A percentile compares a stretch with the other conserved stretches of the same genome.
phyloP scores from a whole-genome alignment of 148 eudicot genomes.

The Limonium bicolor region DNA sequence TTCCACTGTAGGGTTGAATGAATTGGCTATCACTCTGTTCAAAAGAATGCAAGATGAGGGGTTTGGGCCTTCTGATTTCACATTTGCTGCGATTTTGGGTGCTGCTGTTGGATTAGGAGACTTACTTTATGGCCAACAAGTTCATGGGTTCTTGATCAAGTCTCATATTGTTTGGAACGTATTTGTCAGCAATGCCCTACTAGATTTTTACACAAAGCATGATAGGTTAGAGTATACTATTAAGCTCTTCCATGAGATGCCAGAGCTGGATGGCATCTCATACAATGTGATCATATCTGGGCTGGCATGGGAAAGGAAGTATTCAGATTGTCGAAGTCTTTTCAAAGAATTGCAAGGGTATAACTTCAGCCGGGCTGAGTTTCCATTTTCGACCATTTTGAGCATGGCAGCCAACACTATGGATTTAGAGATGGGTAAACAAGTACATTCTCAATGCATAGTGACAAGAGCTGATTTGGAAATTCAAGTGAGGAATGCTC shows the following conservation, averaged over 20 bases:
- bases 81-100: conserved; percentile 60
- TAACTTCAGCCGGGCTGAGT: conserved; percentile 29
- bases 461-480: conserved; percentile 32
- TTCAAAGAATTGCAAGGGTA: conserved; percentile 28
- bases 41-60: conserved; percentile 39
- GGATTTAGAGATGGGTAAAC: conserved; percentile 41
- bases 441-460: conserved; percentile 57
- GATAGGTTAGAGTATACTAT: conserved; percentile 18
- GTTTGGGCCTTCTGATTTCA: conserved; percentile 56
- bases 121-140: conserved; percentile 34
- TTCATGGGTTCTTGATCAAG: conserved; percentile 47
- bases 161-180: conserved; percentile 36
- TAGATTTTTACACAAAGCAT: conserved; percentile 62
- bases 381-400: conserved; percentile 51
- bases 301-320: conserved; percentile 33
- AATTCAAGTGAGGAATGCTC: conserved; percentile 39
- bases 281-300: conserved; percentile 52
- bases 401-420: conserved; percentile 42
- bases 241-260: conserved; percentile 48
- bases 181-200: conserved; percentile 49
- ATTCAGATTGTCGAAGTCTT: conserved; percentile 28
- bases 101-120: conserved; percentile 35
- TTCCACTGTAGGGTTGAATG: conserved; percentile 24
- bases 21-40: conserved; percentile 35
- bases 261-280: conserved; percentile 49